Evolutionary conservation across 2,329 filamentous ascomycete genomes (phyloP).

Genomic region (Pyrenophora graminea): DNA sequence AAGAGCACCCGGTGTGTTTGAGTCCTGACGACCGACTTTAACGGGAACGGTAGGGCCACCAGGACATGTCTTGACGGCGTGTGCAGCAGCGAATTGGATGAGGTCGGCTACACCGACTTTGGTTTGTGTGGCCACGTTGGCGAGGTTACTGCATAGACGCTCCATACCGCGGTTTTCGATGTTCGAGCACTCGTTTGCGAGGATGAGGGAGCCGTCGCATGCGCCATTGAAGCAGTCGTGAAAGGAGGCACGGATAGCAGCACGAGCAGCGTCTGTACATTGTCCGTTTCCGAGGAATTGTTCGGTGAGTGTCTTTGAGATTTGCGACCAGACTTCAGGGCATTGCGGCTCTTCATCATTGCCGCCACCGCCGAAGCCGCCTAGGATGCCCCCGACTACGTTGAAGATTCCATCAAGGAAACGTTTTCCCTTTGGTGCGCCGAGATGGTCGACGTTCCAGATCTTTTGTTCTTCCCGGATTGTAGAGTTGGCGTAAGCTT

Average conservation of each 20-base stretch:
- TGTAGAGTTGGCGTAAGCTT: slow-evolving; percentile 32
- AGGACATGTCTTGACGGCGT: slow-evolving; percentile 45
- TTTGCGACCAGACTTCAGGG: slow-evolving; percentile 40
- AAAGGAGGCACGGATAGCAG: slow-evolving; percentile 42
- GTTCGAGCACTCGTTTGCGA: slow-evolving; percentile 43
- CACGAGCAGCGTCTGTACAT: slow-evolving; percentile 44
- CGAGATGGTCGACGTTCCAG: slow-evolving; percentile 3
- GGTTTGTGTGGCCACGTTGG: slow-evolving; percentile 48
- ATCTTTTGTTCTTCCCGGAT: slow-evolving; percentile 18
- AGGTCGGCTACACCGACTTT: slow-evolving; percentile 42
- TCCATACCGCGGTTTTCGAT: slow-evolving; percentile 51
- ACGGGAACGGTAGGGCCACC: slow-evolving; percentile 40
- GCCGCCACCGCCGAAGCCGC: background rate
- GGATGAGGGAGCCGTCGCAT: slow-evolving; percentile 45
- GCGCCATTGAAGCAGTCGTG: slow-evolving; percentile 46
- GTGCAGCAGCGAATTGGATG: slow-evolving; percentile 46
- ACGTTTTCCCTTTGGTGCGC: slow-evolving; percentile 21
- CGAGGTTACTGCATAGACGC: slow-evolving; percentile 48
- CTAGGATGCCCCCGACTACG: slow-evolving; percentile 9
- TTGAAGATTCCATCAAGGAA: slow-evolving; percentile 16
- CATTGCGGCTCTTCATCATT: slow-evolving; percentile 20
- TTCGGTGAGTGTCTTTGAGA: slow-evolving; percentile 37
- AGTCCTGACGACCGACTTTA: slow-evolving; percentile 42
- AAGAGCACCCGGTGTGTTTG: slow-evolving; percentile 22
- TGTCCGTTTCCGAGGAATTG: slow-evolving; percentile 41